Percentiles rank a stretch among this genome's conserved stretches.
phyloP scores from a whole-genome alignment of 139 green algal species.

The Chlorella sp. region DNA sequence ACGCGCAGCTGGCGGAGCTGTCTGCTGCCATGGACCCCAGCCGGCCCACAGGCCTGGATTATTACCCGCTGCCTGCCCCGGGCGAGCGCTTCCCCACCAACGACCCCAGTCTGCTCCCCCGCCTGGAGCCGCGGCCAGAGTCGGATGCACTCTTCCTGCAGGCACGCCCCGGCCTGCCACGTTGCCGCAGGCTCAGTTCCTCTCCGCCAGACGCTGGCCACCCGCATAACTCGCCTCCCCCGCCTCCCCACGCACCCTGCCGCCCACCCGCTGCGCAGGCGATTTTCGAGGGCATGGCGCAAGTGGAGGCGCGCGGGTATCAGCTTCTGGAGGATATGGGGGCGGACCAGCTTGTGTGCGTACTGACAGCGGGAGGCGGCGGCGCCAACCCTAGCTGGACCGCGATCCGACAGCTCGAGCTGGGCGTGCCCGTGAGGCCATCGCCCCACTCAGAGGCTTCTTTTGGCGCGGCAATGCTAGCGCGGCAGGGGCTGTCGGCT shows the following conservation, averaged over 20 bases:
- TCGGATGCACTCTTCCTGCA: slow-evolving; percentile 79
- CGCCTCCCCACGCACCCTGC: background rate
- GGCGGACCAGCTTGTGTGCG: slow-evolving; percentile 48
- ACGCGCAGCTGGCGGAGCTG: slow-evolving; percentile 74
- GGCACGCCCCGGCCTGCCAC: no score
- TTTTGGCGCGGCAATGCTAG: slow-evolving; percentile 78
- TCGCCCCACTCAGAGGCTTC: slow-evolving; percentile 69
- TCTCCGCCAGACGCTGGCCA: no score
- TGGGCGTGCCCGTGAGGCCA: slow-evolving; percentile 74
- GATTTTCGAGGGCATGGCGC: slow-evolving; percentile 84
- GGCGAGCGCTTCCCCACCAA: slow-evolving; percentile 92
- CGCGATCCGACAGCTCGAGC: slow-evolving; percentile 49
- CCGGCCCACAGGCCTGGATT: slow-evolving; percentile 69
- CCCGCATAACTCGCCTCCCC: no score
- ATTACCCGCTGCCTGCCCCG: slow-evolving; percentile 79
- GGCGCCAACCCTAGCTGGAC: slow-evolving; percentile 82
- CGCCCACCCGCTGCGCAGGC: slow-evolving; percentile 28
- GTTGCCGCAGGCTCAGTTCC: no score
- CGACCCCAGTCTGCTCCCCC: slow-evolving; percentile 69
- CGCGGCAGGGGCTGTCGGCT: slow-evolving; percentile 42
- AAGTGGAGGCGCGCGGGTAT: slow-evolving; percentile 81
- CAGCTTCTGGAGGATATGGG: slow-evolving; percentile 64
- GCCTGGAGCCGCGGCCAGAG: slow-evolving; percentile 66
- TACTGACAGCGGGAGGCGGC: slow-evolving; percentile 61
- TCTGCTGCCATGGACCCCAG: slow-evolving; percentile 55